Evolutionary conservation across 1,284 basidiomycete genomes (phyloP).

Genomic region (Ustilago crameri): DNA sequence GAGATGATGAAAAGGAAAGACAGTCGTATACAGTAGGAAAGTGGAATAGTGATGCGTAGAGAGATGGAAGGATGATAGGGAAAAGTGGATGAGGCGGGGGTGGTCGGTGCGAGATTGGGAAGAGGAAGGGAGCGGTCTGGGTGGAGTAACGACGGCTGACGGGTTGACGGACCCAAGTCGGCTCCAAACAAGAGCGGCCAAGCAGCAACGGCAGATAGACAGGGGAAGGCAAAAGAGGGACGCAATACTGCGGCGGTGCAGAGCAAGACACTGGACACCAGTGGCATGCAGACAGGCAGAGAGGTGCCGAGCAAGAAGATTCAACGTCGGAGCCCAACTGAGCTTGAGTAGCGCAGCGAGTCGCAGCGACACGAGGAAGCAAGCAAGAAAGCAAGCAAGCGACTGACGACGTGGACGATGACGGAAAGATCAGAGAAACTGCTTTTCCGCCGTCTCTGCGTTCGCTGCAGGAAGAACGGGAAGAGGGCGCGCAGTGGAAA

Average conservation of each 20-base stretch:
- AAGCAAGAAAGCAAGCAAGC: no score
- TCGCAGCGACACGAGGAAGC: no score
- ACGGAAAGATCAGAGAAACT: neutral
- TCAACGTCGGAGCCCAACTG: neutral
- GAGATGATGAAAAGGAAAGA: neutral
- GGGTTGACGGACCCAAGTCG: neutral
- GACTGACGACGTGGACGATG: constrained; percentile 3
- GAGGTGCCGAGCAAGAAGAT: constrained; percentile 7
- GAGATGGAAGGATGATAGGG: constrained; percentile 6
- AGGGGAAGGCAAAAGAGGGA: neutral
- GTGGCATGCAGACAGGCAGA: neutral
- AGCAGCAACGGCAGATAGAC: neutral
- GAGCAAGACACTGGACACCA: neutral
- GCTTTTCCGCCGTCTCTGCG: neutral
- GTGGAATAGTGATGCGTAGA: neutral
- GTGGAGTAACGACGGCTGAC: neutral
- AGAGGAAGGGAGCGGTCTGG: neutral
- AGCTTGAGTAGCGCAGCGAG: neutral
- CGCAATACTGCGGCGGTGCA: no score
- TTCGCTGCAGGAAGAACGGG: neutral
- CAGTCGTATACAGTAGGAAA: neutral
- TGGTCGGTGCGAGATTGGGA: constrained; percentile 39
- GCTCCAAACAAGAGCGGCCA: neutral
- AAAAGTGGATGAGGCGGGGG: constrained; percentile 9
- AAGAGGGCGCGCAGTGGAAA: neutral